Evolutionary conservation across 2,329 filamentous ascomycete genomes (phyloP).

Genomic region (Epicoccum nigrum): DNA sequence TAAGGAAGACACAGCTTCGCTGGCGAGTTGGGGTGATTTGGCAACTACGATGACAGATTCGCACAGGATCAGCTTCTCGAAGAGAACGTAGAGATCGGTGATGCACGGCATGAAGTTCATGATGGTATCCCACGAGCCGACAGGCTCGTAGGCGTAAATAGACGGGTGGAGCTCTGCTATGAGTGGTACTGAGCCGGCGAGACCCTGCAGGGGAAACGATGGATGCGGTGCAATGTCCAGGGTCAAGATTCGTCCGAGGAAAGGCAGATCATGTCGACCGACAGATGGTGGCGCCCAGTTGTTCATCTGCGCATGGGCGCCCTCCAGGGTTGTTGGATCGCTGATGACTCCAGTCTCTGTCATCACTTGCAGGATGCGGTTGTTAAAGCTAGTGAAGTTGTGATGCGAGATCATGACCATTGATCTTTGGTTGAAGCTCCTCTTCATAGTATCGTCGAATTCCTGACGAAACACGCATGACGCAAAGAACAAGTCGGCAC

Average conservation of each 20-base stretch:
- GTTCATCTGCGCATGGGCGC: conserved; percentile 46
- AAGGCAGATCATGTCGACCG: conserved; percentile 48
- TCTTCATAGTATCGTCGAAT: conserved; percentile 49
- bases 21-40: conserved; percentile 50
- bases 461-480: conserved; percentile 51
- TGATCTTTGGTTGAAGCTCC: conserved; percentile 51
- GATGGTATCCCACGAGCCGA: conserved; percentile 48
- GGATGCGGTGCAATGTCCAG: conserved; percentile 51
- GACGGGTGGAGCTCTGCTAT: conserved; percentile 40
- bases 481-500: conserved; percentile 44
- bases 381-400: conserved; percentile 48
- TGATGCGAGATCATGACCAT: conserved; percentile 51
- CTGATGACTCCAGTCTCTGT: conserved; percentile 46
- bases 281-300: conserved; percentile 46
- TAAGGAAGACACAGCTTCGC: conserved; percentile 49
- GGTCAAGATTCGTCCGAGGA: conserved; percentile 46
- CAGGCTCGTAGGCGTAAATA: conserved; percentile 50
- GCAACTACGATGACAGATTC: conserved; percentile 50
- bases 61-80: conserved; percentile 50
- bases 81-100: conserved; percentile 50
- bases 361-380: conserved; percentile 45
- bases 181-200: conserved; percentile 37
- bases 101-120: conserved; percentile 50
- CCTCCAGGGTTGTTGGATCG: conserved; percentile 48
- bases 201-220: conserved; percentile 50